These are phyloP conservation scores for Boletus patriciae DNA, from an alignment of 768 basidiomycete genomes.

Conservation along the genomic window DNA sequence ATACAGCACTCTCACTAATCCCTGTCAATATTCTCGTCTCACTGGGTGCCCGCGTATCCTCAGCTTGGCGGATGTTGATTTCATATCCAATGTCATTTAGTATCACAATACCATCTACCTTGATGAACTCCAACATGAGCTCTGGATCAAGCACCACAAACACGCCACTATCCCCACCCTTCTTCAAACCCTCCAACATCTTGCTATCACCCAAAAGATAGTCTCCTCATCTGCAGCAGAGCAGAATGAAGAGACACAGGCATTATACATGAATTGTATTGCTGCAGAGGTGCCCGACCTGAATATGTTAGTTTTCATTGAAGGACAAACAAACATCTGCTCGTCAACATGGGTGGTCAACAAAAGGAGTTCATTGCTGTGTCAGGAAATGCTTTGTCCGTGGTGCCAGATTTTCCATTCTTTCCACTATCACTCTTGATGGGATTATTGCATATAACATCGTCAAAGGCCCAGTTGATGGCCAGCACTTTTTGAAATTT, in stretches of 20 bases:
- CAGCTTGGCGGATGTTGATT: neutral
- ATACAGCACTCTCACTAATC: neutral
- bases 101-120: constrained; percentile 8
- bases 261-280: constrained; percentile 12
- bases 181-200: neutral
- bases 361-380: neutral
- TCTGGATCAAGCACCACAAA: neutral
- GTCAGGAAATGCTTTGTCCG: constrained; percentile 8
- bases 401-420: constrained; percentile 11
- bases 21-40: neutral
- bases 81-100: neutral
- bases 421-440: constrained; percentile 21
- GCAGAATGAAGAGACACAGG: constrained; percentile 2
- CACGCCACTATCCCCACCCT: neutral
- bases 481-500: constrained; percentile 5
- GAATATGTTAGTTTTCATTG: constrained; percentile 24
- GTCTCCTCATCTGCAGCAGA: constrained; percentile 15
- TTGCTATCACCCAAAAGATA: constrained; percentile 13
- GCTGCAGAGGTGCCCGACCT: constrained; percentile 9
- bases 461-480: constrained; percentile 15
- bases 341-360: neutral
- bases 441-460: constrained; percentile 21
- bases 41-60: neutral
- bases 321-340: constrained; percentile 10
- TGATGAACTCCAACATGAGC: constrained; percentile 4